Evolutionary conservation across 2,329 filamentous ascomycete genomes (phyloP), one percentile per base, ranked within the genome.

Genomic region (Didymella glomerata): DNA sequence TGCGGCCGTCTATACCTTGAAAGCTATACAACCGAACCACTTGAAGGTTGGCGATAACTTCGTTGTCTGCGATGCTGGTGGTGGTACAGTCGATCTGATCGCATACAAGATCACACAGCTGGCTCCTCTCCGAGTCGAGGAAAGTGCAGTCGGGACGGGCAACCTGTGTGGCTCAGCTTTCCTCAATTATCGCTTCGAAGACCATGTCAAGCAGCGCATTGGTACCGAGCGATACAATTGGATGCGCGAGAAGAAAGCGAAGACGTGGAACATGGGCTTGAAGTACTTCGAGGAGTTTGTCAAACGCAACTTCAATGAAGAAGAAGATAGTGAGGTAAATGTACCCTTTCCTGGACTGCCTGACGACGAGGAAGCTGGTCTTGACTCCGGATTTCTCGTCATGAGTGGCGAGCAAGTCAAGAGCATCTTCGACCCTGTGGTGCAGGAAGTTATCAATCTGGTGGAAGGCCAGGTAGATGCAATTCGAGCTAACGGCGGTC

Each of bases 271-370:
- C 54, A 82, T 82, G 79, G 91, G 88, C 2, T 80, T 93, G 49
- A 85, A 87, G 54, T 93, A 92, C 71, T 94, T 92, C 75, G 91
- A 94, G 69, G 90, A 93, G 71, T 93, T 92, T 72, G 90, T 94
- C 14, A 94, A 94, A 78, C 85, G 91, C 14, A 93, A 92, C 70
- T 94, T 93, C 72, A 89, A 91, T 71, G 88, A 91, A 68, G 89
- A 92, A 46, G 90, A 92, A 70, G 86, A 90, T 63, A 84, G 88
- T 48, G 90, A 93, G 72, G 86, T 93, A 58, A 92, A 92, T 57
- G 85, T 93, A 4, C 90, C 90, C 0, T 91, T 93, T 65, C 90
- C 90, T 1, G 90, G 90, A 1, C 78, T 93, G 2, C 84, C 90
- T 0, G 90, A 94, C 67, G 89, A 93, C 58, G 88, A 92, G 76